Conservation (phyloP, 2,329 filamentous ascomycete genomes). For the Fusarium sp. region DNA sequence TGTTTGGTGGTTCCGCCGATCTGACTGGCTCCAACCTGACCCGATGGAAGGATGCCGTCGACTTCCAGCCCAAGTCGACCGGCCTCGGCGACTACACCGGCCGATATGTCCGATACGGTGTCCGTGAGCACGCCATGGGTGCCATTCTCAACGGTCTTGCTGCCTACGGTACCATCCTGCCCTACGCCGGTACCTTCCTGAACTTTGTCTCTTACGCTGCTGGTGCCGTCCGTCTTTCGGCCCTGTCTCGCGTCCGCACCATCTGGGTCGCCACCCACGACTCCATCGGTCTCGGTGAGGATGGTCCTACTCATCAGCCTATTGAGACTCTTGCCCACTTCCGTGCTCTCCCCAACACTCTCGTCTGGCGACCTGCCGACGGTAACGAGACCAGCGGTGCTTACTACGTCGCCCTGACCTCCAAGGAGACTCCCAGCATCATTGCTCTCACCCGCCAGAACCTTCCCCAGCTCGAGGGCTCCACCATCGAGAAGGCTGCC, state of each 20-base stretch:
- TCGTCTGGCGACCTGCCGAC: slow-evolving; percentile 99
- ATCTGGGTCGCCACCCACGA: slow-evolving; percentile 99
- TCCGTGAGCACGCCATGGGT: slow-evolving; percentile 92
- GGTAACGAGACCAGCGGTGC: slow-evolving; percentile 98
- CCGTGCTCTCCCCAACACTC: slow-evolving; percentile 98
- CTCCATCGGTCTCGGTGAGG: slow-evolving; percentile 98
- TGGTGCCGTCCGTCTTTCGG: slow-evolving; percentile 92
- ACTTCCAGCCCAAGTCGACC: slow-evolving; percentile 93
- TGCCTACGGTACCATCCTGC: slow-evolving; percentile 94
- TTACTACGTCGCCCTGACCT: slow-evolving; percentile 94
- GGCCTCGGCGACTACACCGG: slow-evolving; percentile 91
- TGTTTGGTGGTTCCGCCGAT: slow-evolving; percentile 96
- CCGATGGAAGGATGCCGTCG: slow-evolving; percentile 94
- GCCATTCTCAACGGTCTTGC: slow-evolving; percentile 95
- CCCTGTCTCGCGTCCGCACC: slow-evolving; percentile 88
- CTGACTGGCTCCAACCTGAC: slow-evolving; percentile 99
- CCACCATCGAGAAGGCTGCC: slow-evolving; percentile 86
- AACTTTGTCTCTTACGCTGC: slow-evolving; percentile 99
- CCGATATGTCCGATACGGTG: slow-evolving; percentile 93
- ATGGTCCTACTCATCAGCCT: slow-evolving; percentile 98
- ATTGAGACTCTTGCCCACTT: slow-evolving; percentile 99
- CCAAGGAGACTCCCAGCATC: slow-evolving; percentile 91
- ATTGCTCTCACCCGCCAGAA: slow-evolving; percentile 97
- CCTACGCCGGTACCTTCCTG: slow-evolving; percentile 95
- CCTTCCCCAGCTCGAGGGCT: slow-evolving; percentile 96